Conservation (phyloP, 2,329 filamentous ascomycete species). For the Ophiostoma triangulosporum region DNA sequence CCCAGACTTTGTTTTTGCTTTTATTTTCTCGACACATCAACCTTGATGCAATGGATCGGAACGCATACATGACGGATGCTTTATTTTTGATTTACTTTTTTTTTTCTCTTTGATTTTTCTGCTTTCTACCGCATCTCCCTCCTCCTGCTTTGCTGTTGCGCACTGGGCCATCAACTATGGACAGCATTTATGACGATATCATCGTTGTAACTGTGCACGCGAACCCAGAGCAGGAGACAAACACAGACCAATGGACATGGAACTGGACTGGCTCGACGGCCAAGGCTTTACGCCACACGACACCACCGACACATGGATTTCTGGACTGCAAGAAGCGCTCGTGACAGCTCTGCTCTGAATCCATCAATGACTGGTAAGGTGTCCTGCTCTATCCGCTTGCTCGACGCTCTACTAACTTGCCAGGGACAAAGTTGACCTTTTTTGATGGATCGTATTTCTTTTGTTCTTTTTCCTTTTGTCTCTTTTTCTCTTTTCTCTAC, state of each 20-base stretch:
- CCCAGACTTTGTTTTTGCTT: not conserved
- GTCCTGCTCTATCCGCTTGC: not conserved
- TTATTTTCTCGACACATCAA: not conserved
- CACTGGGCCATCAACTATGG: not conserved
- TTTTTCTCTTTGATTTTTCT: conserved; percentile 12
- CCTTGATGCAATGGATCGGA: not conserved
- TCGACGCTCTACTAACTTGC: not conserved
- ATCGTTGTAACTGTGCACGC: not conserved
- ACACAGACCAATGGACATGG: not conserved
- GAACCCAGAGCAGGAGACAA: not conserved
- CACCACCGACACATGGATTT: not conserved
- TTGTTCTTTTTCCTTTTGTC: conserved; percentile 14
- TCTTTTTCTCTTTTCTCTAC: not conserved
- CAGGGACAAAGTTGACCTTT: not conserved
- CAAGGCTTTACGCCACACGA: not conserved
- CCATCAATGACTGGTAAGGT: not conserved
- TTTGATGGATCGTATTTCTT: conserved; percentile 2
- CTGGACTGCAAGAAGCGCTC: conserved; percentile 1
- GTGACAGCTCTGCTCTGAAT: not conserved
- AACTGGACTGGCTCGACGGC: not conserved
- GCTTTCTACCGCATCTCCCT: not conserved
- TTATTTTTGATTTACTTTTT: not conserved
- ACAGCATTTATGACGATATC: not conserved
- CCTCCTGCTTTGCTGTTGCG: not conserved
- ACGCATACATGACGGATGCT: not conserved